Percentiles rank a stretch among this genome's conserved stretches.
phyloP scores from a whole-genome alignment of 345 rosid species.

The Corymbia maculata region DNA sequence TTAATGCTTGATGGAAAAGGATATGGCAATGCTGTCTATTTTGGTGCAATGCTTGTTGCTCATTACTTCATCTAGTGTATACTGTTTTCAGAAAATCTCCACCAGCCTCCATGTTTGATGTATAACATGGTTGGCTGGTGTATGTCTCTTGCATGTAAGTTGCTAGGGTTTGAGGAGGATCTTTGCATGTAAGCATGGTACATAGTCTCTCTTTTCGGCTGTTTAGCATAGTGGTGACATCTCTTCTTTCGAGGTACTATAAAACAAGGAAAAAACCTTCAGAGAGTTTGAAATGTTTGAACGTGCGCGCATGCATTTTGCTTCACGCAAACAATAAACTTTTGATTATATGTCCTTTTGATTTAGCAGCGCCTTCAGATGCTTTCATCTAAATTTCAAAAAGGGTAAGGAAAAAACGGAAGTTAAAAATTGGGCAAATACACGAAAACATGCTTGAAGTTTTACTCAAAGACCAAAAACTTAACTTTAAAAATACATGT shows the following conservation, averaged over 20 bases:
- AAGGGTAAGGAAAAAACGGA: not conserved
- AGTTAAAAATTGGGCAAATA: not conserved
- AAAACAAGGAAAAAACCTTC: not conserved
- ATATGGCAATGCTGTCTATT: not conserved
- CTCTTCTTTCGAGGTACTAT: not conserved
- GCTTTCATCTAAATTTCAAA: not conserved
- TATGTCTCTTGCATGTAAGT: not conserved
- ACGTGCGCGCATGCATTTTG: not conserved
- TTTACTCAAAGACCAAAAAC: not conserved
- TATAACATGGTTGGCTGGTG: not conserved
- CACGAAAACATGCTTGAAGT: not conserved
- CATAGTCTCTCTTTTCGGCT: not conserved
- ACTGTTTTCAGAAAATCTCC: not conserved
- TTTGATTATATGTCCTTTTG: not conserved
- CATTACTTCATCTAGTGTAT: not conserved
- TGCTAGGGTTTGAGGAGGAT: not conserved
- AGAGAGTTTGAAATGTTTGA: not conserved
- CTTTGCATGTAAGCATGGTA: not conserved
- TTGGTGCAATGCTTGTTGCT: not conserved
- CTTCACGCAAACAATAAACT: not conserved
- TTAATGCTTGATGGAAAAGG: not conserved
- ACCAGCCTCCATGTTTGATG: not conserved
- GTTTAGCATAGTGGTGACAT: not conserved
- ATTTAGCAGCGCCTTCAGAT: not conserved
- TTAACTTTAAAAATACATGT: not conserved